Base-by-base conservation (phyloP, 805 yeast genomes). In the Ogataea paraovalis region DNA sequence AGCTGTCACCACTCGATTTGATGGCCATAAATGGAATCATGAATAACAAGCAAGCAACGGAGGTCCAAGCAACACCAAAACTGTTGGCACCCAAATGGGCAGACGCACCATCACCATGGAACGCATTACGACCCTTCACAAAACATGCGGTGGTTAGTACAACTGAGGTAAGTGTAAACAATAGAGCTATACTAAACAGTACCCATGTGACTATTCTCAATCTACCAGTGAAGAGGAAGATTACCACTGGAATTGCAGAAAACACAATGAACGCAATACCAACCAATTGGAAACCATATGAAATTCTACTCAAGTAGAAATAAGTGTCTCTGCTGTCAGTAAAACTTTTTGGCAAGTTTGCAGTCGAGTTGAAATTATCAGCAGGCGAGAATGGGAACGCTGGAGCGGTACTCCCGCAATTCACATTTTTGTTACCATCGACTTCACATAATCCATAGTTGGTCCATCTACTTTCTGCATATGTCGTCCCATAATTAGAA, bases 341-440 rank as follows among this genome's bases (percentile, higher is more conserved):
- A 56, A 89, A 82, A 22, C 69, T 67, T 2, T 60, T 32, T 22
- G 96, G 95, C 43, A 84, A 74, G 43, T 73, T 74, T 6, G 52
- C 49, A 9, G 28, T 43, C 37, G 70, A 59, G 44, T 83, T 72
- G 58, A 89, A 89, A 70, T 88, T 87, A 58, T 79, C 80, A 41
- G 67, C 77, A 25, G 97, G 97, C 22, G 95, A 86, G 62, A 90
- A 80, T 39, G 96, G 89, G 68, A 75, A 83, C n/a, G 87, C 97
- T 18, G 97, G 85, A 41, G 66, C 62, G 59, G 75, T 76, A 19
- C 65, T 49, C 39, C 80, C 65, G 69, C 89, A 89, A 54, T 73
- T 61, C 25, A 56, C 40, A 65, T 80, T 73, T 2, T 42, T 8
- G 46, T 78, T 77, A 52, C 76, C 73, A 48, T 70, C 63, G 14